Evolutionary conservation across 345 rosid genomes (phyloP), one percentile per base, ranked within the genome.

Genomic region (Microcos paniculata): DNA sequence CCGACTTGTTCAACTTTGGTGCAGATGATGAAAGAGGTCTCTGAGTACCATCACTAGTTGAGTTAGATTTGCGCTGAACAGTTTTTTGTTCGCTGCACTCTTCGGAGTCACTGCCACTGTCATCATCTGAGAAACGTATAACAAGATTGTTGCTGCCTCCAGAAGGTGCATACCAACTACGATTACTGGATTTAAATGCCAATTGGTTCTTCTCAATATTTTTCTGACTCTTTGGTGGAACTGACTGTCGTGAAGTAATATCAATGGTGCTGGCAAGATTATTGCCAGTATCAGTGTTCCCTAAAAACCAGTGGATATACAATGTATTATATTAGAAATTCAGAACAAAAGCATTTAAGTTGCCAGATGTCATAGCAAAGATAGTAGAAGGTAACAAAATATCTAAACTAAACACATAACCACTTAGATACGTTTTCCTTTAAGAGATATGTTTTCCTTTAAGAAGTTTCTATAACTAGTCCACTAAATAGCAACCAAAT

Each of bases 111-210:
- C 97, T 93, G 77, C 86, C 94, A 81, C 91, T 90, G 62, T 94
- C 98, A 77, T 87, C 93, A 79, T 92, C 94, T 18, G 94, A 92
- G 83, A 96, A 96, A 80, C 90, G 83, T 81, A 96, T 96, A 58
- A 96, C 99, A 53, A 96, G 94, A 81, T 91, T 93, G 82, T 67
- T 73, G 70, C 81, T 67, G 8, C 73, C 74, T 56, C 84, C 87
- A 30, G 75, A 77, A 70, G 82, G 82, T 53, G 82, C 76, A 67
- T 58, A 57, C 88, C 85, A 82, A 69, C 87, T 85, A 73, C 80
- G 80, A 72, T 66, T 73, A 56, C 85, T 78, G 78, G 90, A 52
- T 82, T 66, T 75, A 64, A 67, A 73, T 40, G 80, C 80, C 21
- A 75, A 79, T 72, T 62, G 88, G 81, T 78, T 90, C 79, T 84